Percentiles rank a stretch among this genome's conserved stretches.
phyloP scores from a whole-genome alignment of 345 rosid genomes.

The Salix brachista region DNA sequence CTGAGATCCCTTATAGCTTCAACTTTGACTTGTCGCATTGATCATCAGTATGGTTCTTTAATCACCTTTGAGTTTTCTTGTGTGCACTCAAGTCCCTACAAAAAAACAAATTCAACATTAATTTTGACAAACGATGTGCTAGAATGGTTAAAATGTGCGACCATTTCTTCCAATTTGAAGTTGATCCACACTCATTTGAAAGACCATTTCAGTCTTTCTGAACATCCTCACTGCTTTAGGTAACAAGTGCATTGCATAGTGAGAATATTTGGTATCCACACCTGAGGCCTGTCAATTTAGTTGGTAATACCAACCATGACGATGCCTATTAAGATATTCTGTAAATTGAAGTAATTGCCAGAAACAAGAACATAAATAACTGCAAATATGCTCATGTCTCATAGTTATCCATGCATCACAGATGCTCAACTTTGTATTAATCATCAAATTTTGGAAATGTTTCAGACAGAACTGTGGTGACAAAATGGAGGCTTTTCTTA shows the following conservation, averaged over 20 bases:
- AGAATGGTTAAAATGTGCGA: neutral
- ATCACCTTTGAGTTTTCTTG: neutral
- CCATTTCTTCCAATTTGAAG: neutral
- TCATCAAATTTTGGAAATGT: neutral
- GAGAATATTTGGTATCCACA: neutral
- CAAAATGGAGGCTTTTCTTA: conserved; percentile 60
- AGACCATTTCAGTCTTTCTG: neutral
- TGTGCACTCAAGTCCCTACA: no score
- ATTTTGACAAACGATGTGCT: neutral
- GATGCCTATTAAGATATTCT: neutral
- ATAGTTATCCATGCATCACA: neutral
- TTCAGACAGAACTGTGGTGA: conserved; percentile 60
- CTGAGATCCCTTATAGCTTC: conserved; percentile 64
- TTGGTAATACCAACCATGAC: neutral
- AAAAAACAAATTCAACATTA: no score
- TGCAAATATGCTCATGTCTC: neutral
- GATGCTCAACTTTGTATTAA: neutral
- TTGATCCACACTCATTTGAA: neutral
- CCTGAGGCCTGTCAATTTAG: neutral
- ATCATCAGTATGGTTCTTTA: conserved; percentile 54
- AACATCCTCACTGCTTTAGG: neutral
- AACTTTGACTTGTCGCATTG: conserved; percentile 66
- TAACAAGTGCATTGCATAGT: neutral
- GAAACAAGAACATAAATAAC: neutral
- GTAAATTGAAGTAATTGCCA: neutral